These are phyloP conservation scores for Clavispora carvajalis DNA, from an alignment of 805 yeast genomes.

Conservation along the genomic window DNA sequence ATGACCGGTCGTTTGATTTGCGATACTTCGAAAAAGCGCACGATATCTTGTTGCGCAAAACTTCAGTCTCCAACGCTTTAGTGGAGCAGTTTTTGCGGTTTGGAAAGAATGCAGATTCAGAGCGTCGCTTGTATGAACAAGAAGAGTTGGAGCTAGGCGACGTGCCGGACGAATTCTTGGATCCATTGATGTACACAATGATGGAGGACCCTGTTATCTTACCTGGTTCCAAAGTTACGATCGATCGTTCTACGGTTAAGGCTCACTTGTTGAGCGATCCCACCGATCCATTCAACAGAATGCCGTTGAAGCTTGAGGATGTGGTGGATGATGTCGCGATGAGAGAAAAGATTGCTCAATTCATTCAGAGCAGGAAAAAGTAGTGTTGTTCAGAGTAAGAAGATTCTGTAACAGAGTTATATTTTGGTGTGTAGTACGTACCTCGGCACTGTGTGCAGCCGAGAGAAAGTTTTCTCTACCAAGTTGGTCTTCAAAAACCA, in stretches of 20 bases:
- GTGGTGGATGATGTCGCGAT: conserved; percentile 74
- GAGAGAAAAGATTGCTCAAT: conserved; percentile 53
- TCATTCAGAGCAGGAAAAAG: conserved; percentile 39
- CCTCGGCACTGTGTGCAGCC: too few species aligned
- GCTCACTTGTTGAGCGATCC: conserved; percentile 91
- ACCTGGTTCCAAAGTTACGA: conserved; percentile 78
- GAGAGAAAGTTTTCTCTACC: too few species aligned
- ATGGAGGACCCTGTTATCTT: conserved; percentile 96
- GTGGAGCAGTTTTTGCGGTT: conserved; percentile 50
- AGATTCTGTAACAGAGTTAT: too few species aligned
- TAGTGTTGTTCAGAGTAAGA: not conserved
- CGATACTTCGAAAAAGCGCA: conserved; percentile 67
- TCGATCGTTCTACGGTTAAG: conserved; percentile 88
- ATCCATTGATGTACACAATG: conserved; percentile 91
- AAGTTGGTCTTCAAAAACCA: too few species aligned
- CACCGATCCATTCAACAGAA: conserved; percentile 95
- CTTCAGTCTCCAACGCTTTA: conserved; percentile 43
- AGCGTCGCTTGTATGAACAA: conserved; percentile 60
- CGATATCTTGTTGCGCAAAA: conserved; percentile 53
- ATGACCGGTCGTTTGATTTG: conserved; percentile 80
- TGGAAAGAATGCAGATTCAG: conserved; percentile 58
- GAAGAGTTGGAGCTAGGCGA: conserved; percentile 90
- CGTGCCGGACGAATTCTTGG: conserved; percentile 92
- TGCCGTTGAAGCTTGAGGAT: conserved; percentile 85
- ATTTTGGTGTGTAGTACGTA: too few species aligned